Base-by-base conservation (phyloP, 2,329 filamentous ascomycete genomes). In the Colletotrichum filicis region DNA sequence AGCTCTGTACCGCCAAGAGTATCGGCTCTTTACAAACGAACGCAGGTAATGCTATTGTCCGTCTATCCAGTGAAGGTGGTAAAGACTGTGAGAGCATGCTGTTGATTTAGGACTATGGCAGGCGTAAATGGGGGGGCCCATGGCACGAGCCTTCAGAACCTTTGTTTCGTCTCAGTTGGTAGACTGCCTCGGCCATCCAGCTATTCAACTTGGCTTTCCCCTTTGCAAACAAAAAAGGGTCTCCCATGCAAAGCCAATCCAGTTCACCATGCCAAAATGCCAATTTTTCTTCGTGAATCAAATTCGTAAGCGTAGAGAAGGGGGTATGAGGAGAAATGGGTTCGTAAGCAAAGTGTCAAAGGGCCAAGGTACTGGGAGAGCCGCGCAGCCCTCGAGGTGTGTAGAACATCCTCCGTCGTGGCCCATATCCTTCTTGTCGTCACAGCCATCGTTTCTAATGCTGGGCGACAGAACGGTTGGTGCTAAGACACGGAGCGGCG, bases 381-480 rank as follows among this genome's bases (percentile, higher is more conserved):
- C 42, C 42, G 46, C 37, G 35, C 19, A 35, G 46, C n/a, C 35
- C 55, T 64, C 53, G 22, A 24, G 26, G 65, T 60, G 55, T 55
- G 32, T 42, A 30, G 49, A 56, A 55, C 24, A 28, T 32, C 68
- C 74, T 73, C 74, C 70, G 63, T 65, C 37, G 35, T 73, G 46
- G 46, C 70, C 70, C 69, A 61, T 35, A 26, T 60, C 56, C 75
- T 65, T 67, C 67, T 74, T 74, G 74, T 71, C 71, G 74, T 75
- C 78, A 76, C 78, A 81, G 76, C 79, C 79, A 70, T 81, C 76
- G 75, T 81, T 82, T 81, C 79, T 80, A 76, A 74, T 80, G 77
- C 79, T 79, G 76, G 72, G 49, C 58, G 66, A 69, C 70, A 35
- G 55, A 53, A 49, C 28, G 66, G 56, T 60, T 58, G 61, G 53